These are phyloP conservation scores for Vanrija sp. DNA, from an alignment of 1,284 basidiomycete species.

Conservation along the genomic window DNA sequence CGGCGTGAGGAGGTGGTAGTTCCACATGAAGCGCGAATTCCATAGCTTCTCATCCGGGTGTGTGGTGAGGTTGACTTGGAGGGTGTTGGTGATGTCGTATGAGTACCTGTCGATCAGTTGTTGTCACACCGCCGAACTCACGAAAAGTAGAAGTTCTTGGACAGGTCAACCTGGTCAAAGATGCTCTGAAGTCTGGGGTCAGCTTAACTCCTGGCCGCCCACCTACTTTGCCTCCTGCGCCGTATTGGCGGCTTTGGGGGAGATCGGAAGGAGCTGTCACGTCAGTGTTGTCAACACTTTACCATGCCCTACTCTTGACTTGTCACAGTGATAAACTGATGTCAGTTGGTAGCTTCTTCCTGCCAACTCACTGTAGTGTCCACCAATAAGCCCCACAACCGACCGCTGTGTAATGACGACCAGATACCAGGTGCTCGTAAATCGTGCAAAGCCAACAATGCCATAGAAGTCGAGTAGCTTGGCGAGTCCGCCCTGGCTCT, in stretches of 20 bases:
- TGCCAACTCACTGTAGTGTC: slow-evolving; percentile 64
- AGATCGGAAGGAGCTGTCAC: slow-evolving; percentile 40
- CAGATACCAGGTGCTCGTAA: slow-evolving; percentile 90
- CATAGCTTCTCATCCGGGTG: slow-evolving; percentile 51
- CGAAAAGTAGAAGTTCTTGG: slow-evolving; percentile 99
- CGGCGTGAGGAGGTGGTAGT: slow-evolving; percentile 79
- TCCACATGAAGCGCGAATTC: slow-evolving; percentile 94
- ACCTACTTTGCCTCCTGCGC: slow-evolving; percentile 69
- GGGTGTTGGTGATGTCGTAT: slow-evolving; percentile 91
- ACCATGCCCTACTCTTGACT: slow-evolving; percentile 62
- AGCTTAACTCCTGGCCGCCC: slow-evolving; percentile 4
- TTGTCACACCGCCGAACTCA: slow-evolving; percentile 41
- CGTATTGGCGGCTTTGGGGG: slow-evolving; percentile 60
- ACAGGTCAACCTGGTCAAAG: slow-evolving; percentile 97
- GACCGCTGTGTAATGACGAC: slow-evolving; percentile 82
- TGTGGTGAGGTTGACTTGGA: slow-evolving; percentile 87
- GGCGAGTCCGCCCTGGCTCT: slow-evolving; percentile 77
- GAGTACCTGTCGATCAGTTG: slow-evolving; percentile 64
- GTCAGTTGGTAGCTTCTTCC: slow-evolving; percentile 5
- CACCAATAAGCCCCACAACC: slow-evolving; percentile 88
- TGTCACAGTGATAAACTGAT: slow-evolving; percentile 87
- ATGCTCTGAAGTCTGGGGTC: slow-evolving; percentile 64
- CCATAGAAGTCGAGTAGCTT: slow-evolving; percentile 71
- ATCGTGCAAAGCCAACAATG: slow-evolving; percentile 70
- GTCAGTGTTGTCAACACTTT: neutral